phyloP scores from a whole-genome alignment of 2,329 filamentous ascomycete species.

The Pyrenophora graminea region DNA sequence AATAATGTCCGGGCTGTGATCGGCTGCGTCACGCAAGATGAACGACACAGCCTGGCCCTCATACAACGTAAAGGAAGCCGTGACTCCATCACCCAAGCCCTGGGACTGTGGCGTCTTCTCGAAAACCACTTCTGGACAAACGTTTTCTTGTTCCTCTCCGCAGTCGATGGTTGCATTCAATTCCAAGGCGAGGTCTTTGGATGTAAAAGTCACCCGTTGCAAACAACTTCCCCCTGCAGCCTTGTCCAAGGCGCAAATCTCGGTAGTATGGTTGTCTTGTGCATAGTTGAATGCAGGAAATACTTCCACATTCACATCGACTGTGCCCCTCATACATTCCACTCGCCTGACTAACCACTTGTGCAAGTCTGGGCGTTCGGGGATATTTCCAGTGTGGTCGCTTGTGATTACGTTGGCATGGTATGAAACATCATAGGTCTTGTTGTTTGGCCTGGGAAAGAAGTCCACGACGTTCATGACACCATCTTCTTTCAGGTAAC shows the following conservation, averaged over 20 bases:
- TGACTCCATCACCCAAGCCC: slow-evolving; percentile 66
- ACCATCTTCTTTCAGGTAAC: slow-evolving; percentile 76
- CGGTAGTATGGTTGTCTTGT: slow-evolving; percentile 63
- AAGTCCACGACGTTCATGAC: slow-evolving; percentile 76
- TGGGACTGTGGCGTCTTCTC: slow-evolving; percentile 56
- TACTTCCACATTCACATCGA: slow-evolving; percentile 70
- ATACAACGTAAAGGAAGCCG: slow-evolving; percentile 61
- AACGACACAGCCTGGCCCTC: slow-evolving; percentile 74
- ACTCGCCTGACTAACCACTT: slow-evolving; percentile 72
- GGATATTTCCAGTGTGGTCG: slow-evolving; percentile 32
- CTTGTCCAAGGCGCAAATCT: slow-evolving; percentile 52
- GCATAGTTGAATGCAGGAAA: slow-evolving; percentile 69
- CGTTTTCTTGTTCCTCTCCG: slow-evolving; percentile 55
- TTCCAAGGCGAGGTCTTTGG: slow-evolving; percentile 63
- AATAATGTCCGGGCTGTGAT: slow-evolving; percentile 63
- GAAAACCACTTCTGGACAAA: slow-evolving; percentile 61
- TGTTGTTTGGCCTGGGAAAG: slow-evolving; percentile 69
- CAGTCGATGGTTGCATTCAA: slow-evolving; percentile 69
- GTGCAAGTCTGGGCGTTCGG: slow-evolving; percentile 56
- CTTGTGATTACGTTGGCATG: slow-evolving; percentile 30
- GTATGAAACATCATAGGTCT: slow-evolving; percentile 54
- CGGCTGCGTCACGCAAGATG: slow-evolving; percentile 62
- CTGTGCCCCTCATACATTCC: slow-evolving; percentile 70
- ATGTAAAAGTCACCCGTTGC: slow-evolving; percentile 62
- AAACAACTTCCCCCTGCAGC: slow-evolving; percentile 18